These are phyloP conservation scores for Fagopyrum tataricum DNA, from an alignment of 148 eudicot species.

Conservation along the genomic window DNA sequence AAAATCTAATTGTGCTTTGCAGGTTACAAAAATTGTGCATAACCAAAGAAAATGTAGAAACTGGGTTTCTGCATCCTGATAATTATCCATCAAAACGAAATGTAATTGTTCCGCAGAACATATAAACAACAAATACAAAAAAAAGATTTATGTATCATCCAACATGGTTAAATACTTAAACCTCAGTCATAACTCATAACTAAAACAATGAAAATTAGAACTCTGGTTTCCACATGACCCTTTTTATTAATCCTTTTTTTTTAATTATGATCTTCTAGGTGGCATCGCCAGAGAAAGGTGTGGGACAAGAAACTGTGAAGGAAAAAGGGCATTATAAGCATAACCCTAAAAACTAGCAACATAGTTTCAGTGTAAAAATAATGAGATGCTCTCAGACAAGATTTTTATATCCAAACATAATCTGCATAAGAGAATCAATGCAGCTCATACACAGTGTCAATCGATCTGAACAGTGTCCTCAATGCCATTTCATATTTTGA, in stretches of 20 bases:
- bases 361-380: slow-evolving; percentile 1
- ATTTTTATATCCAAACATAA: background rate
- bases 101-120: background rate
- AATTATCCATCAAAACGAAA: background rate
- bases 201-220: background rate
- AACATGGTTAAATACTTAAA: background rate
- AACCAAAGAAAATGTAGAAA: background rate
- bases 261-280: background rate
- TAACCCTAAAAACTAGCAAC: background rate
- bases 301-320: background rate
- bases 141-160: background rate
- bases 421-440: background rate
- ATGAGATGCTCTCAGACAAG: background rate
- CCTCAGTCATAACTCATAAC: background rate
- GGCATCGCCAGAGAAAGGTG: background rate
- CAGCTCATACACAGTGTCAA: background rate
- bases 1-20: background rate
- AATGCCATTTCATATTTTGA: background rate
- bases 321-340: background rate
- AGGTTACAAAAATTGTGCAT: background rate
- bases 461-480: background rate
- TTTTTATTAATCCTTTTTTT: background rate
- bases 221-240: background rate
- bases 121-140: background rate
- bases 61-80: background rate